phyloP scores from a whole-genome alignment of 2,329 filamentous ascomycete species.

The Diaporthe sp. region DNA sequence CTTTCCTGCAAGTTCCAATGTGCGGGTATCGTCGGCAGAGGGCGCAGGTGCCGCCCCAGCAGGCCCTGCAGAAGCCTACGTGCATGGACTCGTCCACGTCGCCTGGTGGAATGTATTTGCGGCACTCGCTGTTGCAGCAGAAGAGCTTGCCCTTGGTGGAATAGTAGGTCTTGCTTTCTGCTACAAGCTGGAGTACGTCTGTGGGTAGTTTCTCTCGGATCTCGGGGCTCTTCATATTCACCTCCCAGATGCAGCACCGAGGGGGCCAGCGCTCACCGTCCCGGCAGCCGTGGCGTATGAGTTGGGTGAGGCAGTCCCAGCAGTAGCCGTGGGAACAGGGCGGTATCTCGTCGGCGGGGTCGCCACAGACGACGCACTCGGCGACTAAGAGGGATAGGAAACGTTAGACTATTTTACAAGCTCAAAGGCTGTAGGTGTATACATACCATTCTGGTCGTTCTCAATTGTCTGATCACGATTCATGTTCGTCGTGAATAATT shows the following conservation, averaged over 20 bases:
- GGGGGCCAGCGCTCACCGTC: not conserved
- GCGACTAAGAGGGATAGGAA: not conserved
- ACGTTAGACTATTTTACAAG: not conserved
- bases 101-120: not conserved
- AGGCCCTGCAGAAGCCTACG: not conserved
- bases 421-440: not conserved
- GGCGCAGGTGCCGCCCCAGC: constrained; percentile 20
- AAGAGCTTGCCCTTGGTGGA: not conserved
- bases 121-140: not conserved
- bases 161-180: not conserved
- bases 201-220: not conserved
- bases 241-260: not conserved
- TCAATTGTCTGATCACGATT: not conserved
- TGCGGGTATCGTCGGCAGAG: not conserved
- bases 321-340: not conserved
- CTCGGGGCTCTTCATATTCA: not conserved
- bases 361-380: not conserved
- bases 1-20: not conserved
- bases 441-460: not conserved
- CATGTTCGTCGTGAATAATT: not conserved
- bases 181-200: not conserved
- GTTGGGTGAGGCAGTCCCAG: not conserved
- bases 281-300: not conserved
- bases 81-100: not conserved
- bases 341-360: not conserved